Percentiles rank a stretch among this genome's conserved stretches.
Conservation (phyloP, 192 early-diverging fungal species). For the Rhizophagus clarus region DNA sequence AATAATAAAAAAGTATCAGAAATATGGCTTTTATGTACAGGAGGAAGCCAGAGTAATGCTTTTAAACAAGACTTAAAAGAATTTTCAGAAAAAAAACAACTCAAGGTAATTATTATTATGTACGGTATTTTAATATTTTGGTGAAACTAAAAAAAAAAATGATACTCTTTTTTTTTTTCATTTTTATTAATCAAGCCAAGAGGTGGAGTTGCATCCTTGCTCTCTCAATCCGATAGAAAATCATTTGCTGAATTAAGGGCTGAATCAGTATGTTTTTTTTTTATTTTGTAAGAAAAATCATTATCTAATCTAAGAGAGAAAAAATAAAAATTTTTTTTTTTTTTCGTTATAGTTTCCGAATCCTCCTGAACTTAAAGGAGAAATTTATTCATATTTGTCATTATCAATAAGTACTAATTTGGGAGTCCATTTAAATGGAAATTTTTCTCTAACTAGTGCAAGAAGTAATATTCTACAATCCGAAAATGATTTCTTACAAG, state of each 20-base stretch:
- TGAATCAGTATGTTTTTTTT: neutral
- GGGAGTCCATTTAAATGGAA: constrained; percentile 43
- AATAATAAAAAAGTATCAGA: neutral
- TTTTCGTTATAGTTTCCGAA: neutral
- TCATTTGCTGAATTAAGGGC: neutral
- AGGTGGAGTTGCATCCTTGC: constrained; percentile 7
- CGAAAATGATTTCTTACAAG: neutral
- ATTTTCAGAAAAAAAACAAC: neutral
- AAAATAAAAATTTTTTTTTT: neutral
- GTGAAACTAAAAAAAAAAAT: neutral
- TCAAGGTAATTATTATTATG: neutral
- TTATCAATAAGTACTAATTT: constrained; percentile 35
- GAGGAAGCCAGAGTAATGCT: neutral
- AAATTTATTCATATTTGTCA: constrained; percentile 39
- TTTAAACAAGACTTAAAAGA: neutral
- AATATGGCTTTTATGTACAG: neutral
- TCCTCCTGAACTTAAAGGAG: constrained; percentile 20
- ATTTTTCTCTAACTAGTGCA: constrained; percentile 37
- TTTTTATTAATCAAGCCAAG: neutral
- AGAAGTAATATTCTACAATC: constrained; percentile 29
- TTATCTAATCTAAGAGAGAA: neutral
- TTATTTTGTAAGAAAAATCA: neutral
- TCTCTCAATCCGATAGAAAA: neutral
- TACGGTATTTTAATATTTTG: neutral
- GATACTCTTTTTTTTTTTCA: neutral